phyloP scores from a whole-genome alignment of 805 yeast species.

The Metschnikowia similis region DNA sequence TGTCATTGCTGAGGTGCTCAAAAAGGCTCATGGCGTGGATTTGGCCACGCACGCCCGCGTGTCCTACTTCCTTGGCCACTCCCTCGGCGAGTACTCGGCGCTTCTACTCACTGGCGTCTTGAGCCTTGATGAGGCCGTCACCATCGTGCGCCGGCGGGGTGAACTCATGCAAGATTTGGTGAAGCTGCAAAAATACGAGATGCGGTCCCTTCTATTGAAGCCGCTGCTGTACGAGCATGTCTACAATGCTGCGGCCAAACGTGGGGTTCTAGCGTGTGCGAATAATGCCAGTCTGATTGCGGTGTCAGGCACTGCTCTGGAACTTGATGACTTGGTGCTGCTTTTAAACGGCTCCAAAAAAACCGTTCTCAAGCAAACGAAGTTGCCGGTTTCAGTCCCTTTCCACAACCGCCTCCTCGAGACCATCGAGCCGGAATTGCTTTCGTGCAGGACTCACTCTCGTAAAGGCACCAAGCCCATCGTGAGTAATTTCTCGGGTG shows the following conservation, averaged over 20 bases:
- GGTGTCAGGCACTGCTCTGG: slow-evolving; percentile 36
- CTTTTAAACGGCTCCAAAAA: slow-evolving; percentile 12
- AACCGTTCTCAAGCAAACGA: slow-evolving; percentile 22
- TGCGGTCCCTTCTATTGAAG: slow-evolving; percentile 33
- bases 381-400: slow-evolving; percentile 46
- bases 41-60: slow-evolving; percentile 15
- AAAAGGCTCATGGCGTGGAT: slow-evolving; percentile 9
- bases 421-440: slow-evolving; percentile 33
- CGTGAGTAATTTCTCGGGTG: slow-evolving; percentile 35
- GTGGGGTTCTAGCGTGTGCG: slow-evolving; percentile 41
- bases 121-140: slow-evolving; percentile 11
- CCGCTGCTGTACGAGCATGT: slow-evolving; percentile 21
- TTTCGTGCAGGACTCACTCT: slow-evolving; percentile 12
- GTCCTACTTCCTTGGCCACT: slow-evolving; percentile 14
- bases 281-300: slow-evolving; percentile 43
- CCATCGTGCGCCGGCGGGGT: slow-evolving; percentile 17
- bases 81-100: slow-evolving; percentile 18
- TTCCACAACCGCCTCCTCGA: slow-evolving; percentile 44
- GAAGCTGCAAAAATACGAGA: slow-evolving; percentile 17
- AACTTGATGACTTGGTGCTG: slow-evolving; percentile 22
- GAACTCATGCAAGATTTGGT: slow-evolving; percentile 11
- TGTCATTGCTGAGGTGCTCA: slow-evolving; percentile 7
- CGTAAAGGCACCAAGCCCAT: slow-evolving; percentile 25
- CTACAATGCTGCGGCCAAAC: slow-evolving; percentile 14
- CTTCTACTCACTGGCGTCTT: slow-evolving; percentile 14